phyloP scores from a whole-genome alignment of 805 yeast genomes.

The Myxozyma neglecta region DNA sequence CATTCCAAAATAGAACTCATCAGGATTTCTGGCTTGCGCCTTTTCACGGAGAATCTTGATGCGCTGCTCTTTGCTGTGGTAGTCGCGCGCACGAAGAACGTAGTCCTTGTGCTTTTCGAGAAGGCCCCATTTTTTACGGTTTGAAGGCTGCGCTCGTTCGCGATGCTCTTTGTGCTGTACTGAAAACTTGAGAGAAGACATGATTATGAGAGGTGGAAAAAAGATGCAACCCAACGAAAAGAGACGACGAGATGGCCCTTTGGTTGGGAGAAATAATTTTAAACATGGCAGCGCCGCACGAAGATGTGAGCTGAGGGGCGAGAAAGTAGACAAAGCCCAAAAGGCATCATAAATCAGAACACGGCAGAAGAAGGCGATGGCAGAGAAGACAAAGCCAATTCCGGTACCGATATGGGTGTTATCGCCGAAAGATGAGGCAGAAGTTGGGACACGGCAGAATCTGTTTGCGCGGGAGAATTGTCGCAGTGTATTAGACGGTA shows the following conservation, averaged over 20 bases:
- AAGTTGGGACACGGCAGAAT: constrained; percentile 12
- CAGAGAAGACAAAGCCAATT: not conserved
- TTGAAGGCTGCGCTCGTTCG: constrained; percentile 84
- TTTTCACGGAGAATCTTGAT: constrained; percentile 71
- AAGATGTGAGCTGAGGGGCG: not conserved
- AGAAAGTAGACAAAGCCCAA: not conserved
- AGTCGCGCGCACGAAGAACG: constrained; percentile 64
- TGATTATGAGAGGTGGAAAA: constrained; percentile 34
- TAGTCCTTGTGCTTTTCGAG: constrained; percentile 87
- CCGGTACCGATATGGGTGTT: constrained; percentile 29
- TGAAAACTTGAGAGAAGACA: constrained; percentile 83
- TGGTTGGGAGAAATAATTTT: not conserved
- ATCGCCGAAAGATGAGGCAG: constrained; percentile 27
- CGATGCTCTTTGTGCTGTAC: constrained; percentile 95
- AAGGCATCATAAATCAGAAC: not conserved
- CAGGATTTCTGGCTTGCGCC: constrained; percentile 77
- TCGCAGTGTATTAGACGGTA: constrained; percentile 18
- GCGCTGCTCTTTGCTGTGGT: constrained; percentile 57
- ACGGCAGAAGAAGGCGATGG: not conserved
- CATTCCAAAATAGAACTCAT: constrained; percentile 97
- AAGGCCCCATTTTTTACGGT: constrained; percentile 73
- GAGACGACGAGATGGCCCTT: not conserved
- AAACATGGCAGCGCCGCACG: not conserved
- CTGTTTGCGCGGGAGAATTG: constrained; percentile 21
- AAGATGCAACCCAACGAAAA: not conserved